phyloP scores from a whole-genome alignment of 768 basidiomycete species.

The Russula emetica region DNA sequence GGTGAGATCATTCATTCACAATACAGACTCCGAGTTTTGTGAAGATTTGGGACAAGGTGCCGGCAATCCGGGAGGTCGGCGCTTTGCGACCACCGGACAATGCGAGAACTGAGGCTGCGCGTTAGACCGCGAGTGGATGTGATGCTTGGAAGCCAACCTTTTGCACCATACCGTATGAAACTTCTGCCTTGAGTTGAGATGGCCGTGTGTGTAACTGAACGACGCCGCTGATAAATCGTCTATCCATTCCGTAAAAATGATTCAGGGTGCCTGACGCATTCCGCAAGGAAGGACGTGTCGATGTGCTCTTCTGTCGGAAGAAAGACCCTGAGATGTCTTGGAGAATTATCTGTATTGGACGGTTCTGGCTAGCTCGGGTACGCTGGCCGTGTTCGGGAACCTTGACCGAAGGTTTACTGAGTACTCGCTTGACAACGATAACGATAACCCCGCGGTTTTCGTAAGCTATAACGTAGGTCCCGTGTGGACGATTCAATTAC shows the following conservation, averaged over 20 bases:
- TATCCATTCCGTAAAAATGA: not conserved
- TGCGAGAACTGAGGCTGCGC: not conserved
- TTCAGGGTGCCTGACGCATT: not conserved
- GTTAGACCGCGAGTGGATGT: not conserved
- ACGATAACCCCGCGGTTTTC: constrained; percentile 7
- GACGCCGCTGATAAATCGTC: not conserved
- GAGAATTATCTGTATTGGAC: not conserved
- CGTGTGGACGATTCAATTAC: not conserved
- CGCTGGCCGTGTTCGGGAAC: not conserved
- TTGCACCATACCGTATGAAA: not conserved
- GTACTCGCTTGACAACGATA: not conserved
- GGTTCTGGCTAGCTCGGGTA: constrained; percentile 11
- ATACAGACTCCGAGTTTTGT: not conserved
- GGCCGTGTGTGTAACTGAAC: not conserved
- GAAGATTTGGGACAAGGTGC: not conserved
- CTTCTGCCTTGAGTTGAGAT: constrained; percentile 5
- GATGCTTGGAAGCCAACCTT: constrained; percentile 14
- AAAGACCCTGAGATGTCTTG: not conserved
- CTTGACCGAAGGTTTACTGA: constrained; percentile 11
- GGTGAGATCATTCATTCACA: not conserved
- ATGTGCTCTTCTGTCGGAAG: not conserved
- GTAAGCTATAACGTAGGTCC: not conserved
- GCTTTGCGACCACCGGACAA: not conserved
- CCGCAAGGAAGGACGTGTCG: not conserved
- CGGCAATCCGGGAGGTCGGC: not conserved